A percentile compares a stretch with the other conserved stretches of the same genome.
Evolutionary conservation across 176 grass and related monocot species (phyloP).

Genomic region (Poa pratensis): DNA sequence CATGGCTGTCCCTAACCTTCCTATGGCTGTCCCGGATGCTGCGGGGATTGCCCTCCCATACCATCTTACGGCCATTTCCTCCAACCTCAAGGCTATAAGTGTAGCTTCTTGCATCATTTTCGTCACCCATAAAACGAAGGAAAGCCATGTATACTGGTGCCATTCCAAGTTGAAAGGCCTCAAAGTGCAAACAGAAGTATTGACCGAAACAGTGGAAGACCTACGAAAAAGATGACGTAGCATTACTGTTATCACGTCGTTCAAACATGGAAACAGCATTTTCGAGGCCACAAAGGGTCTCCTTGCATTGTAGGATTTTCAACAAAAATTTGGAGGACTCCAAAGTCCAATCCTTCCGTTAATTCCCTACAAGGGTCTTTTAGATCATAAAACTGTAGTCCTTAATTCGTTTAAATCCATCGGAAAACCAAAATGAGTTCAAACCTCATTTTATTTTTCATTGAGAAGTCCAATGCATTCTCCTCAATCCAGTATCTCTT

Average conservation of each 20-base stretch:
- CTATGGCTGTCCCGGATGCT: slow-evolving; percentile 87
- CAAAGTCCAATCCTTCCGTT: not conserved
- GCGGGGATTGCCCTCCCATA: slow-evolving; percentile 89
- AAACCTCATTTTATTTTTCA: not conserved
- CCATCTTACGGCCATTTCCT: slow-evolving; percentile 73
- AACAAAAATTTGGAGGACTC: not conserved
- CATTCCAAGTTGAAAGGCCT: slow-evolving; percentile 92
- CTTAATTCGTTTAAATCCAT: not conserved
- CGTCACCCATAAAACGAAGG: slow-evolving; percentile 91
- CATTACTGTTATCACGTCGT: slow-evolving; percentile 27
- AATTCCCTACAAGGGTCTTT: not conserved
- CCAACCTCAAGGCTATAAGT: slow-evolving; percentile 90
- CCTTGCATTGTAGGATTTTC: not conserved
- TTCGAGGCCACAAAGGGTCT: not conserved
- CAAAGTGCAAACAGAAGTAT: slow-evolving; percentile 96
- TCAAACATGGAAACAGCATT: slow-evolving; percentile 19
- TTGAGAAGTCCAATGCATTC: not conserved
- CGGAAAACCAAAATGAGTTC: not conserved
- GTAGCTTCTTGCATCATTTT: slow-evolving; percentile 81
- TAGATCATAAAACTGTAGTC: not conserved
- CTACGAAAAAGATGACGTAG: slow-evolving; percentile 33
- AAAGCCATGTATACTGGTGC: slow-evolving; percentile 97
- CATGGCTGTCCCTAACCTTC: slow-evolving; percentile 91
- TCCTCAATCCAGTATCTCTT: not conserved
- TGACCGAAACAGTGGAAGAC: slow-evolving; percentile 94